phyloP scores from a whole-genome alignment of 805 yeast genomes.

The Zygotorulaspora sp. region DNA sequence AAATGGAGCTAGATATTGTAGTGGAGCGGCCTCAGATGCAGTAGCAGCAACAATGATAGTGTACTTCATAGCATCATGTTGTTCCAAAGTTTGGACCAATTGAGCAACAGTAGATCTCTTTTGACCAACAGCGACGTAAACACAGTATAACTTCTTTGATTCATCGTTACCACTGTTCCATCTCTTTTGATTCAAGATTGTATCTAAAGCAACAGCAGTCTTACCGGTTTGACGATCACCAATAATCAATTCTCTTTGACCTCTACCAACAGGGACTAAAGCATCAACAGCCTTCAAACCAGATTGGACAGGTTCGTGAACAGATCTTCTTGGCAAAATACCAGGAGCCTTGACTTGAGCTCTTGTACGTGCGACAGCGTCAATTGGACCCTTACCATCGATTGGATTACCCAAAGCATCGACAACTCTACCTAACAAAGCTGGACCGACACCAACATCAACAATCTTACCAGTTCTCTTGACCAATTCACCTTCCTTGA shows the following conservation, averaged over 20 bases:
- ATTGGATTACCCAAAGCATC: conserved; percentile 99
- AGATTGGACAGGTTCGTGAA: conserved; percentile 98
- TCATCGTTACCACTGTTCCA: conserved; percentile 96
- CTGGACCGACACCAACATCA: conserved; percentile 98
- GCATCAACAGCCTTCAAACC: conserved; percentile 99
- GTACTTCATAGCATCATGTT: conserved; percentile 96
- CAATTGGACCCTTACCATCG: conserved; percentile 99
- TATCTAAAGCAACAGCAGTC: conserved; percentile 97
- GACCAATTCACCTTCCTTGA: conserved; percentile 99
- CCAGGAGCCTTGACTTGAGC: conserved; percentile 99
- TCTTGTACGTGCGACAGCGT: conserved; percentile 77
- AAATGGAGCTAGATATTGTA: conserved; percentile 99
- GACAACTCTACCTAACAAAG: conserved; percentile 96
- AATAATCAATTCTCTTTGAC: conserved; percentile 99
- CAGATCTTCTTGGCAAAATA: conserved; percentile 98
- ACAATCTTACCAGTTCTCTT: conserved; percentile 99
- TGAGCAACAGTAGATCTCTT: conserved; percentile 99
- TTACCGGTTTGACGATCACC: conserved; percentile 99
- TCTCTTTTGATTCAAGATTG: conserved; percentile 98
- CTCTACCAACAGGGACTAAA: conserved; percentile 99
- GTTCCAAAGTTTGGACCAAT: conserved; percentile 98
- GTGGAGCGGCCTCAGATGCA: conserved; percentile 99
- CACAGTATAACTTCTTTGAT: conserved; percentile 98
- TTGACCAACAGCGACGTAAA: conserved; percentile 99
- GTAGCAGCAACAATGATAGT: conserved; percentile 98